phyloP scores from a whole-genome alignment of 2,329 filamentous ascomycete genomes.

The Alternaria sp. region DNA sequence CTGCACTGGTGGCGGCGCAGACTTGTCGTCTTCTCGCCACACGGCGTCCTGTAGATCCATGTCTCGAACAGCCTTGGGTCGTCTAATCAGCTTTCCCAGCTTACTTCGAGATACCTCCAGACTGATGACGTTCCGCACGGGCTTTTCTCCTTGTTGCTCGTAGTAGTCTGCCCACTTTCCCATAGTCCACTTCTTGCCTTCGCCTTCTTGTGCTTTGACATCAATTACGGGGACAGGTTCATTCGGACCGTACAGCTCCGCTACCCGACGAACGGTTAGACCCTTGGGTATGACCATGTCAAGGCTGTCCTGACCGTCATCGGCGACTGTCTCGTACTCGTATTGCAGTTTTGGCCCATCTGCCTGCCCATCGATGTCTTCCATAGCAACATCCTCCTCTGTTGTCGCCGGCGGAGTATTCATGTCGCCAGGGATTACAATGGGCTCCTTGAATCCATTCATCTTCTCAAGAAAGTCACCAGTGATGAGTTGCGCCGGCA shows the following conservation, averaged over 20 bases:
- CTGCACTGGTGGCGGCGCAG: slow-evolving; percentile 70
- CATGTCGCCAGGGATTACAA: slow-evolving; percentile 69
- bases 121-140: slow-evolving; percentile 74
- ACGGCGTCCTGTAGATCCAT: slow-evolving; percentile 66
- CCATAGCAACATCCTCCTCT: slow-evolving; percentile 7
- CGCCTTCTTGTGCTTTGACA: slow-evolving; percentile 73
- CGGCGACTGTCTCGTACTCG: slow-evolving; percentile 59
- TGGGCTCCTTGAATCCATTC: slow-evolving; percentile 71
- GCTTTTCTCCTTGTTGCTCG: slow-evolving; percentile 69
- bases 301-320: slow-evolving; percentile 70
- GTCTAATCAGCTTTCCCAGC: slow-evolving; percentile 68
- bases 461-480: slow-evolving; percentile 70
- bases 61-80: slow-evolving; percentile 72
- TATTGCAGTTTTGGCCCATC: slow-evolving; percentile 47
- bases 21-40: slow-evolving; percentile 65
- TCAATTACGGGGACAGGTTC: slow-evolving; percentile 73
- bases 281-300: slow-evolving; percentile 74
- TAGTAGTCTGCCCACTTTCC: slow-evolving; percentile 73
- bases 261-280: slow-evolving; percentile 70
- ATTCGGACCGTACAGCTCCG: slow-evolving; percentile 70
- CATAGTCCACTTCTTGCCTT: slow-evolving; percentile 72
- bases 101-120: slow-evolving; percentile 72
- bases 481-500: slow-evolving; percentile 70
- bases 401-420: slow-evolving; percentile 59
- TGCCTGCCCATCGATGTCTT: slow-evolving; percentile 34